Percentiles rank a stretch among this genome's conserved stretches.
phyloP scores from a whole-genome alignment of 331 rosid genomes.

The Rosa hybrid region DNA sequence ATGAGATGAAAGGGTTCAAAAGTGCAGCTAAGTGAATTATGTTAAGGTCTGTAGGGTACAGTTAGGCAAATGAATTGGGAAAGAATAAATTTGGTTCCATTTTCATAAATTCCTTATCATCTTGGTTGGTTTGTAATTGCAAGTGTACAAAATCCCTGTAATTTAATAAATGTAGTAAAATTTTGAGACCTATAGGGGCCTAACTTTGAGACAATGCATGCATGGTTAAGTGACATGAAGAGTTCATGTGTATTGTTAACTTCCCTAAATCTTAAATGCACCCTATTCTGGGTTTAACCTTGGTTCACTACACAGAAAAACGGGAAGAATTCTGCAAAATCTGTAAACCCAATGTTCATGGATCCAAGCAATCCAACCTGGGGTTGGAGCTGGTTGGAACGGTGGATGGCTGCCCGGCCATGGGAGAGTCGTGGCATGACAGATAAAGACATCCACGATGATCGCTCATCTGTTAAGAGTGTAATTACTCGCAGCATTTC shows the following conservation, averaged over 20 bases:
- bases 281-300: constrained; percentile 18
- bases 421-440: constrained; percentile 55
- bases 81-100: background rate
- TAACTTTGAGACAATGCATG: background rate
- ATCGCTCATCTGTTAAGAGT: constrained; percentile 62
- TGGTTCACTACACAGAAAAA: constrained; percentile 57
- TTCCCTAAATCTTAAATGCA: constrained; percentile 6
- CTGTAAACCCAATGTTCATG: constrained; percentile 85
- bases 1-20: background rate
- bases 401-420: constrained; percentile 93
- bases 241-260: background rate
- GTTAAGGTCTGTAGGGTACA: background rate
- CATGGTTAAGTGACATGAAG: background rate
- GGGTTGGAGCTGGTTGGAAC: constrained; percentile 99
- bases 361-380: constrained; percentile 94
- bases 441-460: constrained; percentile 62
- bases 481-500: constrained; percentile 41
- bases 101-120: background rate
- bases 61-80: background rate
- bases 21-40: background rate
- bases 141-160: background rate
- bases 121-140: background rate
- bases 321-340: constrained; percentile 68
- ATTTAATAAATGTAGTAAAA: background rate
- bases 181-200: background rate